Base-by-base conservation (phyloP, 2,329 filamentous ascomycete species). In the Aspergillus spinulosporus region DNA sequence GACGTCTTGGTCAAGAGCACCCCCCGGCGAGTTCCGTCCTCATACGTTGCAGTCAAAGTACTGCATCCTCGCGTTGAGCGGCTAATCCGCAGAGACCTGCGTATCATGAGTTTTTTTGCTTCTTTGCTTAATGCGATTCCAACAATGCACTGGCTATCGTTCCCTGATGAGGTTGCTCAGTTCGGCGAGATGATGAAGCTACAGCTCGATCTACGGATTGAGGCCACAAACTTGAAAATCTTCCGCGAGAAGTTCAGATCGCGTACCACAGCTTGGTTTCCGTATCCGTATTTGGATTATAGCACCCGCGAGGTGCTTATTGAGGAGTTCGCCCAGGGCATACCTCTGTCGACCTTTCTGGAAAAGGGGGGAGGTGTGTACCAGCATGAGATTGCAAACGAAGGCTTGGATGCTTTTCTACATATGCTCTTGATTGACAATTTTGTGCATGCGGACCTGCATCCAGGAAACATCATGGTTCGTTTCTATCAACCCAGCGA, bases 401-500 rank as follows among this genome's bases (percentile, higher is more conserved):
- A 97, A 76, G 94, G 94, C 0, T 83, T 99, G 0, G 92, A 99
- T 71, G 92, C 93, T 2, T 99, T 99, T 74, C 77, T 99, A 49
- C 90, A 92, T 67, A 99, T 99, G 94, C 79, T 99, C 12, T 82
- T 99, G 9, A 88, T 99, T 39, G 94, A 99, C 73, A 99, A 99
- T 72, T 99, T 99, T 72, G 88, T 97, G 28, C 94, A 99, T 69
- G 93, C 94, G 4, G 94, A 99, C 70, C 78, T 99, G 31, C 94
- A 99, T 70, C 94, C 94, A 0, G 94, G 94, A 28, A 99, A 99
- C 72, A 97, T 99, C 75, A 97, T 99, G 92, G 93, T 99, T 46
- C 91, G 95, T 61, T 99, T 99, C 78, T 97, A 97, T 75, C 87
- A 93, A 67, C 86, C 92, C 0, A 85, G 86, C 11, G 82, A 87